Conservation (phyloP, 352 stramenopile genomes). For the Pythium pyrilobum region DNA sequence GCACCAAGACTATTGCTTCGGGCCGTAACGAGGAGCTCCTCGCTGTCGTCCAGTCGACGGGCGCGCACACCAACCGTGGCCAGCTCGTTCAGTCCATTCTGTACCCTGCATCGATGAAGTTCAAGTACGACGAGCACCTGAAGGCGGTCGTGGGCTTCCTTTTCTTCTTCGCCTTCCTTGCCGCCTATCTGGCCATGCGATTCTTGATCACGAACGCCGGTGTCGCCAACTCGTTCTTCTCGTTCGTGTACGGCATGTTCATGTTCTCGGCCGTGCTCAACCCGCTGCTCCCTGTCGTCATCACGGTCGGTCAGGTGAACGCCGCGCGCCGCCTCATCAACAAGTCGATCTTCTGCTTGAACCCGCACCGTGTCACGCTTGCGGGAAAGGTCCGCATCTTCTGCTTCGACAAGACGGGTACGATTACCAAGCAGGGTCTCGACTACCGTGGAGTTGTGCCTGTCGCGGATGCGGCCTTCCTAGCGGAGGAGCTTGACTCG, state of each 20-base stretch:
- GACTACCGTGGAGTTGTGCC: constrained; percentile 36
- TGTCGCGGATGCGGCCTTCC: constrained; percentile 6
- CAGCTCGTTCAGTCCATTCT: constrained; percentile 54
- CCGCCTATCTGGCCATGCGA: constrained; percentile 26
- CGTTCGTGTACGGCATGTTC: constrained; percentile 35
- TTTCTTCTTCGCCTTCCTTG: constrained; percentile 36
- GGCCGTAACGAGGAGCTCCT: constrained; percentile 25
- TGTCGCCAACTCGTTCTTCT: constrained; percentile 25
- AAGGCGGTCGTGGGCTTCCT: constrained; percentile 46
- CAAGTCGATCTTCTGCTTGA: constrained; percentile 47
- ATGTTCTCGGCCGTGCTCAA: constrained; percentile 34
- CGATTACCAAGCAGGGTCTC: constrained; percentile 61
- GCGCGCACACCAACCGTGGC: constrained; percentile 51
- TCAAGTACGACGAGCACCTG: constrained; percentile 72
- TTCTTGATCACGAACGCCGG: constrained; percentile 27
- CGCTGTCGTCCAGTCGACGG: constrained; percentile 47
- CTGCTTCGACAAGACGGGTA: constrained; percentile 80
- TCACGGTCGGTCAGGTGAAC: constrained; percentile 52
- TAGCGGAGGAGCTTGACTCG: constrained; percentile 14
- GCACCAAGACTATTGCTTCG: constrained; percentile 48
- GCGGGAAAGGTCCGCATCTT: constrained; percentile 54
- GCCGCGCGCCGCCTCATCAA: constrained; percentile 34
- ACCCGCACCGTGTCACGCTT: constrained; percentile 49
- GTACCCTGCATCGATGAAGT: constrained; percentile 50
- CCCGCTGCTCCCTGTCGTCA: constrained; percentile 54